Conservation (phyloP, 192 early-diverging fungal species). For the Umbelopsis sp. region DNA sequence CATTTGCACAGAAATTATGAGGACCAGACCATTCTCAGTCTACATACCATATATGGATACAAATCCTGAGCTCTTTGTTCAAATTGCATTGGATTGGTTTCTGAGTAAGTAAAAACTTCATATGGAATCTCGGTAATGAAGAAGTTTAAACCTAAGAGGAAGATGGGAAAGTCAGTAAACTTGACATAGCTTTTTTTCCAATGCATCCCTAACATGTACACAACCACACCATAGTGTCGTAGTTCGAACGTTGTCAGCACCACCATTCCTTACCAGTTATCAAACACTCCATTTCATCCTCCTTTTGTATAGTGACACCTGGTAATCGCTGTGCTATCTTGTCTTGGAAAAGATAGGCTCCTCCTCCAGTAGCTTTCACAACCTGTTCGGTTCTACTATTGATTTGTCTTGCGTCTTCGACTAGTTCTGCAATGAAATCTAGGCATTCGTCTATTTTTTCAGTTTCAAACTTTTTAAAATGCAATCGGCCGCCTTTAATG, state of each 20-base stretch:
- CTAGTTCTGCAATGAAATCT: conserved; percentile 73
- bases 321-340: conserved; percentile 41
- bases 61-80: conserved; percentile 59
- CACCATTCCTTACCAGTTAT: conserved; percentile 51
- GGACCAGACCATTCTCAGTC: conserved; percentile 30
- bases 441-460: conserved; percentile 90
- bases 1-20: background rate
- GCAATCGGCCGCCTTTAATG: conserved; percentile 79
- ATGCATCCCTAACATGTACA: too few species aligned
- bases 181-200: too few species aligned
- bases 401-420: conserved; percentile 45
- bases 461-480: conserved; percentile 95
- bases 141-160: conserved; percentile 80
- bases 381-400: conserved; percentile 48
- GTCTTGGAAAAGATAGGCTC: conserved; percentile 77
- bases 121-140: conserved; percentile 88
- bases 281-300: conserved; percentile 94
- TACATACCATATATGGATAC: conserved; percentile 82
- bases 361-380: conserved; percentile 87
- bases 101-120: conserved; percentile 92
- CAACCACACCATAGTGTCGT: too few species aligned
- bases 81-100: conserved; percentile 68
- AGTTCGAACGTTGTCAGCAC: too few species aligned
- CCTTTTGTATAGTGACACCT: conserved; percentile 75
- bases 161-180: too few species aligned